Conservation (phyloP, 306 rosid species). For the Vicia faba region DNA sequence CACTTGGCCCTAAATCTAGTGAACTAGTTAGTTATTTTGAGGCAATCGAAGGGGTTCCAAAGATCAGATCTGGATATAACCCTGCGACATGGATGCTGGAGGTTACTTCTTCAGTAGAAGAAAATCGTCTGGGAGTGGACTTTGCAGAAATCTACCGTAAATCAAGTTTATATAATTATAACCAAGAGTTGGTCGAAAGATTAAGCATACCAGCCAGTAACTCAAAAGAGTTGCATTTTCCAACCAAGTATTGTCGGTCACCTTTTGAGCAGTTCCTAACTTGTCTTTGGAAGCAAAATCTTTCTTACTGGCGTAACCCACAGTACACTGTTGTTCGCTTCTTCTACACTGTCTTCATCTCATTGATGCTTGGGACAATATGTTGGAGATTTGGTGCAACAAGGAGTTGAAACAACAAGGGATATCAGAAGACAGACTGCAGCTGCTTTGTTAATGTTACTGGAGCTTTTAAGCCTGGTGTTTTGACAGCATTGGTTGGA, state of each 20-base stretch:
- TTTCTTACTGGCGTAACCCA: too few relatives aligned
- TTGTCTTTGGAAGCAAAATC: too few relatives aligned
- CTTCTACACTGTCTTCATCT: too few relatives aligned
- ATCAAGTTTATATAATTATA: constrained; percentile 70
- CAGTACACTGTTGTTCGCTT: too few relatives aligned
- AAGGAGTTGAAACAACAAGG: constrained; percentile 97
- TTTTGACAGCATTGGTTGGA: constrained; percentile 94
- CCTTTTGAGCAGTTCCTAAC: too few relatives aligned
- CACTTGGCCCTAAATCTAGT: too few relatives aligned
- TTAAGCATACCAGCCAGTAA: constrained; percentile 91
- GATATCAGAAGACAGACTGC: constrained; percentile 75
- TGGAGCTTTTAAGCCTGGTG: constrained; percentile 91
- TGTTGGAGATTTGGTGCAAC: constrained; percentile 93
- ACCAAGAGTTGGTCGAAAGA: constrained; percentile 70
- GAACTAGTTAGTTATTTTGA: too few relatives aligned
- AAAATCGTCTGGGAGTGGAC: constrained; percentile 80
- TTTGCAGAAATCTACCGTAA: constrained; percentile 82
- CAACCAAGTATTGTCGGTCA: too few relatives aligned
- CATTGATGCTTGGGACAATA: too few relatives aligned
- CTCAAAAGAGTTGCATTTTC: too few relatives aligned
- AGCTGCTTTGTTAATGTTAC: constrained; percentile 78
- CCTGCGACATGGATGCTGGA: constrained; percentile 99
- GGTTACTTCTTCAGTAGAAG: too few relatives aligned
- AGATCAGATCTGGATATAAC: constrained; percentile 82
- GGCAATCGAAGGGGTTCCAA: constrained; percentile 83